phyloP scores from a whole-genome alignment of 768 basidiomycete species.

The Amanita exitialis region DNA sequence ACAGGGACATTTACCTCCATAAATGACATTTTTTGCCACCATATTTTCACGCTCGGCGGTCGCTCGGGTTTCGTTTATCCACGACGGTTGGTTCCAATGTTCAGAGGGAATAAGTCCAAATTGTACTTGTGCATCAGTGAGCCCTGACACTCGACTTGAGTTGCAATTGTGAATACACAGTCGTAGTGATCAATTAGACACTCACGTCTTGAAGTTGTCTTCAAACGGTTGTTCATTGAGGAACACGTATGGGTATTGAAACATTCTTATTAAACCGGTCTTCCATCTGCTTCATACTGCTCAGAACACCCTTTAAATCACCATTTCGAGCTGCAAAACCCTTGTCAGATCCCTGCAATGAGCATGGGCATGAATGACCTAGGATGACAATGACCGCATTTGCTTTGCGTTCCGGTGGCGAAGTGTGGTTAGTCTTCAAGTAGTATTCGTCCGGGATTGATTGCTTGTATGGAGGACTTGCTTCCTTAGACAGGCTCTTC shows the following conservation, averaged over 20 bases:
- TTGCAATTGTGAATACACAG: background rate
- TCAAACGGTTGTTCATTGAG: conserved; percentile 75
- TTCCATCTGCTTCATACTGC: conserved; percentile 71
- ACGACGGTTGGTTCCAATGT: conserved; percentile 76
- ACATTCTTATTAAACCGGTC: conserved; percentile 87
- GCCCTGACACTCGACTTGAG: conserved; percentile 36
- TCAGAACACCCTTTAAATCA: conserved; percentile 49
- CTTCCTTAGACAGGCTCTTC: conserved; percentile 22
- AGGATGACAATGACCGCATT: conserved; percentile 82
- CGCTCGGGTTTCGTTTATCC: conserved; percentile 71
- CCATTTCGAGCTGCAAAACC: conserved; percentile 40
- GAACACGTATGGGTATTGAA: conserved; percentile 78
- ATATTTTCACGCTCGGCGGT: conserved; percentile 54
- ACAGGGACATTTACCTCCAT: conserved; percentile 36
- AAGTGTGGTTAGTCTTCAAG: conserved; percentile 23
- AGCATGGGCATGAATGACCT: conserved; percentile 18
- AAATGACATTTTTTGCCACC: conserved; percentile 57
- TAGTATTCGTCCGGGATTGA: conserved; percentile 55
- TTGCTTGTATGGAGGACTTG: conserved; percentile 41
- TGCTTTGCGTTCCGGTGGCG: conserved; percentile 46
- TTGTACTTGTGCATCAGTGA: conserved; percentile 55
- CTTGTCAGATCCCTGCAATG: background rate
- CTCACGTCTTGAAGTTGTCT: conserved; percentile 60
- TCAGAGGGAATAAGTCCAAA: conserved; percentile 74
- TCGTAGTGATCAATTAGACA: background rate